Conservation (phyloP, 352 stramenopile species). For the Phytophthora melonis region DNA sequence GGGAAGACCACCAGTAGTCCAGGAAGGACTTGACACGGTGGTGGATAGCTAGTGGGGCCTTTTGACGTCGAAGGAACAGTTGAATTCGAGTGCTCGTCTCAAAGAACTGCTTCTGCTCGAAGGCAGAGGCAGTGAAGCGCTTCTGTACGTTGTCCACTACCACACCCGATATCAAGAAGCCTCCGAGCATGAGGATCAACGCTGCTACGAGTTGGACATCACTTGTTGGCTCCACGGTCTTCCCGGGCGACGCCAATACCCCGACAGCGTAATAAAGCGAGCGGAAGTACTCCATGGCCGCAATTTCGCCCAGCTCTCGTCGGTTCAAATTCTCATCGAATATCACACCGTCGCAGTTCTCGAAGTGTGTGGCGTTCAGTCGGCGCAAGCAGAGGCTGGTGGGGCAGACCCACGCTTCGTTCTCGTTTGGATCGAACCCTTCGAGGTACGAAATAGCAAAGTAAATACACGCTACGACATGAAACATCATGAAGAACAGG, state of each 20-base stretch:
- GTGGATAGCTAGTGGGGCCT: conserved; percentile 48
- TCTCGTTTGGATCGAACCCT: background rate
- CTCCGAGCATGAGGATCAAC: conserved; percentile 49
- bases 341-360: background rate
- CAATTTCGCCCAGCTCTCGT: background rate
- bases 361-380: background rate
- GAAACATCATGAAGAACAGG: conserved; percentile 2
- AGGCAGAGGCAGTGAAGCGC: conserved; percentile 43
- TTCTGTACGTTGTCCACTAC: conserved; percentile 59
- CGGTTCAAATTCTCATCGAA: background rate
- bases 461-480: background rate
- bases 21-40: conserved; percentile 61
- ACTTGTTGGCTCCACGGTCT: conserved; percentile 48
- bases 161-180: conserved; percentile 45
- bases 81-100: conserved; percentile 53
- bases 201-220: conserved; percentile 41
- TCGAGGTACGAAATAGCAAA: background rate
- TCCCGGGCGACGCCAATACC: conserved; percentile 43
- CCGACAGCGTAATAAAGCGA: conserved; percentile 51
- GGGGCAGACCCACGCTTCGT: conserved; percentile 4
- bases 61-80: conserved; percentile 55
- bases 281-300: conserved; percentile 39
- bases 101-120: conserved; percentile 39
- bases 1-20: conserved; percentile 67
- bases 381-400: background rate